A percentile compares a stretch with the other conserved stretches of the same genome.
Evolutionary conservation across 805 yeast species (phyloP).

Genomic region (Candida methanosorbosa): DNA sequence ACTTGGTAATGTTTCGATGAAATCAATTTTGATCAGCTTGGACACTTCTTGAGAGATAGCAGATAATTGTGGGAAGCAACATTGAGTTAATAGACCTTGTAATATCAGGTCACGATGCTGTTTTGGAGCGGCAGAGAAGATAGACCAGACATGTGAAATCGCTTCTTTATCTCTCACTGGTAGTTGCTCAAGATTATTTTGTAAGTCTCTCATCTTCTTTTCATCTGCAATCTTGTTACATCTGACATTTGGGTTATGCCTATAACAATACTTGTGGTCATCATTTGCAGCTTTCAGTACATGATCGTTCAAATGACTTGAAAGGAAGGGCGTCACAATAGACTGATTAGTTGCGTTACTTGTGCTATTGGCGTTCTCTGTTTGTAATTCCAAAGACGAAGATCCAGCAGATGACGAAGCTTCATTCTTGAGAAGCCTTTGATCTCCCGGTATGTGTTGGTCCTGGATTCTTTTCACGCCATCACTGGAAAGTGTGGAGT

Average conservation of each 20-base stretch:
- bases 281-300: slow-evolving; percentile 43
- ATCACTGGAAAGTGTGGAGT: too few species aligned
- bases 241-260: slow-evolving; percentile 86
- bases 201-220: slow-evolving; percentile 54
- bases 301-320: slow-evolving; percentile 27
- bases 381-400: too few species aligned
- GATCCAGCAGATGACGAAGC: too few species aligned
- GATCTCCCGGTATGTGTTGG: too few species aligned
- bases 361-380: too few species aligned
- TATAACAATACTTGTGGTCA: slow-evolving; percentile 70
- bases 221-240: slow-evolving; percentile 65
- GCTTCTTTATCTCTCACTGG: slow-evolving; percentile 69
- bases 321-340: slow-evolving; percentile 27
- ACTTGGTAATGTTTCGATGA: slow-evolving; percentile 73
- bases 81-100: slow-evolving; percentile 77
- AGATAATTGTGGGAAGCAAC: slow-evolving; percentile 95
- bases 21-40: slow-evolving; percentile 78
- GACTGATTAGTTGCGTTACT: too few species aligned
- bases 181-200: slow-evolving; percentile 44
- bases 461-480: too few species aligned
- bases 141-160: slow-evolving; percentile 75
- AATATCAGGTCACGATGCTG: slow-evolving; percentile 67
- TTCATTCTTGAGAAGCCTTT: too few species aligned
- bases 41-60: slow-evolving; percentile 73
- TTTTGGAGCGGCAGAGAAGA: slow-evolving; percentile 66